phyloP scores from a whole-genome alignment of 306 rosid species.

The Canavalia ensiformis region DNA sequence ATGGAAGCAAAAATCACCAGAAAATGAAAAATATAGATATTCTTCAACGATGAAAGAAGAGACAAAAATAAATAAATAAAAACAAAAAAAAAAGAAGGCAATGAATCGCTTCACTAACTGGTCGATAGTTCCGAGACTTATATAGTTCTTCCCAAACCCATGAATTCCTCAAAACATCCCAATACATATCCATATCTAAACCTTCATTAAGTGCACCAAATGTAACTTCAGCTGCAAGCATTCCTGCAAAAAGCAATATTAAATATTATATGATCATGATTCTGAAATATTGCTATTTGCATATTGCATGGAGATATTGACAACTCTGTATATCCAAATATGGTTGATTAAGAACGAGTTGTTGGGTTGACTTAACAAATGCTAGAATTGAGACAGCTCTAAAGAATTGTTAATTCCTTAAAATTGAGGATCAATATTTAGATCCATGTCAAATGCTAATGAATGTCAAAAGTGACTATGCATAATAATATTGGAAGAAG shows the following conservation, averaged over 20 bases:
- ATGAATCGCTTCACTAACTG: constrained; percentile 63
- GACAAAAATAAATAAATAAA: background rate
- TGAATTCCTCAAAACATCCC: constrained; percentile 81
- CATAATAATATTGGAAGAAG: constrained; percentile 14
- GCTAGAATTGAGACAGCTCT: constrained; percentile 1
- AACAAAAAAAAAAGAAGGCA: constrained; percentile 30
- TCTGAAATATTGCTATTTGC: constrained; percentile 19
- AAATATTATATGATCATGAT: constrained; percentile 14
- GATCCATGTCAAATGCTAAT: constrained; percentile 31
- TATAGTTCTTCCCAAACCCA: constrained; percentile 97
- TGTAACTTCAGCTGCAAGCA: constrained; percentile 95
- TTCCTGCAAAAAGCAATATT: constrained; percentile 64
- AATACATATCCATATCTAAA: constrained; percentile 71
- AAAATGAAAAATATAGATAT: background rate
- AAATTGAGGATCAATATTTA: constrained; percentile 28
- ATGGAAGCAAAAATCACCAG: constrained; percentile 35
- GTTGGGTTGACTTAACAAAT: constrained; percentile 30
- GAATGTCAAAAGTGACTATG: constrained; percentile 19
- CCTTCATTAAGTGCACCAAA: constrained; percentile 70
- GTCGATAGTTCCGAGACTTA: constrained; percentile 81
- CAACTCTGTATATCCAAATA: background rate
- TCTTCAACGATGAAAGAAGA: constrained; percentile 6
- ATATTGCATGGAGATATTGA: constrained; percentile 19
- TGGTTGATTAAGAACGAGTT: constrained; percentile 43
- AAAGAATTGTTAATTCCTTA: constrained; percentile 18